phyloP scores from a whole-genome alignment of 345 rosid species.

The Psidium friedrichsthalianum region DNA sequence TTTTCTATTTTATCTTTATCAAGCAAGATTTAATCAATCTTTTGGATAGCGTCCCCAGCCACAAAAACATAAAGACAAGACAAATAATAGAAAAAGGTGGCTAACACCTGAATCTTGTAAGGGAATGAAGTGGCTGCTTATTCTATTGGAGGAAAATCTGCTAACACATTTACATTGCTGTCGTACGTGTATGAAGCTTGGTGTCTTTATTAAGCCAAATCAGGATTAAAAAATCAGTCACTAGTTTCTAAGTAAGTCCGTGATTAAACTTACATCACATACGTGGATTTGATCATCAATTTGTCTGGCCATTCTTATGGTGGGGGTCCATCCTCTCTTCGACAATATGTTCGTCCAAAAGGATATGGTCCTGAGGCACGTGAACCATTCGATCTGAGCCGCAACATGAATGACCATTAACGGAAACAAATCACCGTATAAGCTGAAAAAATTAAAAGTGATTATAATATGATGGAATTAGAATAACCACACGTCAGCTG shows the following conservation, averaged over 20 bases:
- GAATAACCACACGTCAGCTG: not conserved
- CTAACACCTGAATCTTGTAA: not conserved
- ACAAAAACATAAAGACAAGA: not conserved
- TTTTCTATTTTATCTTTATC: not conserved
- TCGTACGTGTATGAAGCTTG: not conserved
- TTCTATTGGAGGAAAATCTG: not conserved
- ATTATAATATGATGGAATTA: not conserved
- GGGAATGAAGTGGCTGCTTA: slow-evolving; percentile 1
- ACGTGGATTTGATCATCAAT: not conserved
- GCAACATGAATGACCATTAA: not conserved
- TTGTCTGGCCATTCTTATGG: not conserved
- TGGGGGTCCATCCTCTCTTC: not conserved
- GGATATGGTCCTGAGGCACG: not conserved
- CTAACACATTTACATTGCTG: not conserved
- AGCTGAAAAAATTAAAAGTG: not conserved
- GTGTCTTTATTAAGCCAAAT: not conserved
- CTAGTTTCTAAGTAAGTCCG: not conserved
- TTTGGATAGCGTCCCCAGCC: not conserved
- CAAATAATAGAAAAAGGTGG: not conserved
- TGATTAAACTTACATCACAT: not conserved
- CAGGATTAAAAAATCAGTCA: not conserved
- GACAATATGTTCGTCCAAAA: not conserved
- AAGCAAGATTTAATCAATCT: not conserved
- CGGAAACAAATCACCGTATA: not conserved
- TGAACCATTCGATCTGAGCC: slow-evolving; percentile 1